Percentiles rank a stretch among this genome's conserved stretches.
Evolutionary conservation across 352 stramenopile genomes (phyloP).

Genomic region (Elongisporangium undulatum): DNA sequence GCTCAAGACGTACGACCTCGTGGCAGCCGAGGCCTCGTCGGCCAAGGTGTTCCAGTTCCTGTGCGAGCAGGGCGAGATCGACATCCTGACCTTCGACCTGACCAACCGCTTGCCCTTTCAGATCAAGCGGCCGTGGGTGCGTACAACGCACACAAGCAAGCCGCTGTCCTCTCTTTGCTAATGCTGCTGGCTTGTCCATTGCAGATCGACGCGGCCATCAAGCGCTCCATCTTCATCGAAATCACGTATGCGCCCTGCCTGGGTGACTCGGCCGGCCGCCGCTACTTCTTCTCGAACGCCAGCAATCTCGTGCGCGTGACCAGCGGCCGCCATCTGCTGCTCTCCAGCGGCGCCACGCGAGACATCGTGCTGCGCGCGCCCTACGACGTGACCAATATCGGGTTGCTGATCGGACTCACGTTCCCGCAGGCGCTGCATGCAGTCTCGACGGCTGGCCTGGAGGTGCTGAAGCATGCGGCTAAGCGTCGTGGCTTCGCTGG

Average conservation of each 20-base stretch:
- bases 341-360: slow-evolving; percentile 67
- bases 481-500: slow-evolving; percentile 43
- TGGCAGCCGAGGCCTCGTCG: slow-evolving; percentile 61
- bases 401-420: slow-evolving; percentile 63
- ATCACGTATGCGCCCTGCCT: slow-evolving; percentile 78
- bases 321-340: slow-evolving; percentile 57
- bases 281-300: slow-evolving; percentile 87
- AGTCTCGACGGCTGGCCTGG: slow-evolving; percentile 44
- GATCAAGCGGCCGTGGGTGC: slow-evolving; percentile 71
- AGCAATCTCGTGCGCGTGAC: slow-evolving; percentile 74
- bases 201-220: slow-evolving; percentile 65
- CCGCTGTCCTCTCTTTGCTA: neutral
- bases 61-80: slow-evolving; percentile 73
- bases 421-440: slow-evolving; percentile 69
- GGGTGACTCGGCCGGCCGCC: slow-evolving; percentile 62
- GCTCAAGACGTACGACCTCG: slow-evolving; percentile 70
- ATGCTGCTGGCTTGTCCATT: slow-evolving; percentile 5
- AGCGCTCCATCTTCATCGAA: slow-evolving; percentile 73
- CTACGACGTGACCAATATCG: slow-evolving; percentile 81
- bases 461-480: slow-evolving; percentile 57
- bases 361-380: slow-evolving; percentile 76
- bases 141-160: slow-evolving; percentile 8
- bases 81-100: slow-evolving; percentile 82
- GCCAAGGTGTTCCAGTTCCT: slow-evolving; percentile 81
- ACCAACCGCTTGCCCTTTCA: slow-evolving; percentile 75